A percentile compares a stretch with the other conserved stretches of the same genome.
phyloP scores from a whole-genome alignment of 2,329 filamentous ascomycete genomes.

The Penicillium sp. region DNA sequence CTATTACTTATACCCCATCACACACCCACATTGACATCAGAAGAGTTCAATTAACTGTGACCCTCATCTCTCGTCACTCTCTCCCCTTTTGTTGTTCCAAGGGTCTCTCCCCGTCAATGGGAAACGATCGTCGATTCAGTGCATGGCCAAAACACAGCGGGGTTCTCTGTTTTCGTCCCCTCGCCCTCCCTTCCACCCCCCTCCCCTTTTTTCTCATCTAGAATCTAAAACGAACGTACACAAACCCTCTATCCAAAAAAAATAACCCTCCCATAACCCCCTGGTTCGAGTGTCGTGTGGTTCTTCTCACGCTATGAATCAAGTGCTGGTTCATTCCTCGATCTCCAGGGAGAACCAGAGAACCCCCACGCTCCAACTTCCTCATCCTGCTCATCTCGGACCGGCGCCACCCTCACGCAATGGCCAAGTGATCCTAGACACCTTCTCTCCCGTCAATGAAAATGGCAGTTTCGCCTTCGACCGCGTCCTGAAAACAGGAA shows the following conservation, averaged over 20 bases:
- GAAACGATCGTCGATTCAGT: constrained; percentile 19
- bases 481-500: constrained; percentile 86
- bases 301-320: constrained; percentile 28
- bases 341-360: constrained; percentile 25
- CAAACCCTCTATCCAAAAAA: too few relatives aligned
- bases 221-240: constrained; percentile 4
- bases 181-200: background rate
- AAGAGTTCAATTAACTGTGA: background rate
- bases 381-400: constrained; percentile 27
- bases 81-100: background rate
- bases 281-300: too few relatives aligned
- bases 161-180: constrained; percentile 13
- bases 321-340: constrained; percentile 26
- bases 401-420: constrained; percentile 36
- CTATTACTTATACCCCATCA: background rate
- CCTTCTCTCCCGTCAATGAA: constrained; percentile 85
- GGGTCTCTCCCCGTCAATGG: constrained; percentile 1
- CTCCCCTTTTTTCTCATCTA: constrained; percentile 9
- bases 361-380: constrained; percentile 32
- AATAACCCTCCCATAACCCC: too few relatives aligned
- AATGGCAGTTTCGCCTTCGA: constrained; percentile 97
- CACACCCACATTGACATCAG: background rate
- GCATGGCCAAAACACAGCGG: constrained; percentile 18
- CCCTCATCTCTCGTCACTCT: background rate
- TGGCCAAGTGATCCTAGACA: constrained; percentile 61